Evolutionary conservation across 75 land plant species (phyloP).

Genomic region (Pinus albicaulis): DNA sequence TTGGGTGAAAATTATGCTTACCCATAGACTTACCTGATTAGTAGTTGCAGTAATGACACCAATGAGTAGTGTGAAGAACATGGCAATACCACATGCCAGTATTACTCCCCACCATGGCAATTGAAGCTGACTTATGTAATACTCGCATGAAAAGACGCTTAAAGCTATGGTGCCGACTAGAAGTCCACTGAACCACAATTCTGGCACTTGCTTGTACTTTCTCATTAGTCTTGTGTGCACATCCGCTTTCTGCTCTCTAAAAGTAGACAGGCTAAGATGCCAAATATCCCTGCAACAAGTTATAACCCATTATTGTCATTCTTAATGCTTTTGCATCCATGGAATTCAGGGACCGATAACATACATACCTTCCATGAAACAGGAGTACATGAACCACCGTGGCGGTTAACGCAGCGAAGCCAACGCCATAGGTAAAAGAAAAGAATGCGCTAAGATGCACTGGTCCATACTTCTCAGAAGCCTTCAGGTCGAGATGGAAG

Average conservation of each 20-base stretch:
- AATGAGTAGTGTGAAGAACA: conserved; percentile 44
- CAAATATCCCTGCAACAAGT: conserved; percentile 41
- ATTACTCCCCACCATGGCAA: conserved; percentile 62
- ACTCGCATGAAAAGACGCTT: conserved; percentile 25
- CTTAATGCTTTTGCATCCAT: not conserved
- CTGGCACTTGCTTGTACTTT: conserved; percentile 45
- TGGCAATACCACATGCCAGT: conserved; percentile 32
- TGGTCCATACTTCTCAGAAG: conserved; percentile 30
- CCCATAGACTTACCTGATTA: conserved; percentile 33
- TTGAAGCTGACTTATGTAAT: conserved; percentile 39
- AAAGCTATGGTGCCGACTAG: conserved; percentile 24
- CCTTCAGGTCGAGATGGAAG: conserved; percentile 33
- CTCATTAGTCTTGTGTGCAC: conserved; percentile 60
- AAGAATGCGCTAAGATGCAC: conserved; percentile 57
- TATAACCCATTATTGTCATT: not conserved
- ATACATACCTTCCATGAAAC: conserved; percentile 62
- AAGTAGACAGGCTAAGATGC: conserved; percentile 31
- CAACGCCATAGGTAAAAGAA: conserved; percentile 53
- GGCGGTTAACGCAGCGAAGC: conserved; percentile 59
- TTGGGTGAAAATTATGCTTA: too few species aligned
- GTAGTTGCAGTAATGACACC: conserved; percentile 49
- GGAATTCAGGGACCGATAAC: not conserved
- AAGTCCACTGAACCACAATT: conserved; percentile 37
- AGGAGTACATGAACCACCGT: conserved; percentile 45
- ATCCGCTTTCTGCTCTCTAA: conserved; percentile 27